Evolutionary conservation across 179 eudicot species (phyloP).

Genomic region (Heliamphora pulchella): DNA sequence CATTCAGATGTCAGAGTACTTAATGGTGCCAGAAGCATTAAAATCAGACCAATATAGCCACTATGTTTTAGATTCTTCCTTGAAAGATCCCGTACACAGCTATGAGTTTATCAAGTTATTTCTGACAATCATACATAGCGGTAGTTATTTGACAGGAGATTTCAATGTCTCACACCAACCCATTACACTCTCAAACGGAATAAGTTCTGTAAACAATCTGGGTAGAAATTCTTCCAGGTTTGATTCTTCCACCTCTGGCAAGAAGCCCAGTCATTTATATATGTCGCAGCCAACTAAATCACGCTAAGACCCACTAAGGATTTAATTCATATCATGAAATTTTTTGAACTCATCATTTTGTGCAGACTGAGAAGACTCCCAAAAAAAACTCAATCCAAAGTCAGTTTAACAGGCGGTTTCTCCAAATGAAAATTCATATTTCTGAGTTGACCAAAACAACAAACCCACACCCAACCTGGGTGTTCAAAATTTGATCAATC

Average conservation of each 20-base stretch:
- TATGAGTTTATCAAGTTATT: background rate
- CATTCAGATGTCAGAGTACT: background rate
- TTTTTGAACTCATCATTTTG: background rate
- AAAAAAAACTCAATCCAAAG: background rate
- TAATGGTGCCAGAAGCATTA: background rate
- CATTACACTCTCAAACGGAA: background rate
- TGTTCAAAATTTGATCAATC: background rate
- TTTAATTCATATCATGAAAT: background rate
- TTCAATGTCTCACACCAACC: conserved; percentile 7
- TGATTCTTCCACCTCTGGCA: no score
- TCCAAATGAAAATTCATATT: background rate
- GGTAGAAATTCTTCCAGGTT: conserved; percentile 6
- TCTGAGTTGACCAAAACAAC: background rate
- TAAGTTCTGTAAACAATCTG: background rate
- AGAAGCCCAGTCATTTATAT: background rate
- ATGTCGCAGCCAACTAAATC: background rate
- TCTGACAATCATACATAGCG: background rate
- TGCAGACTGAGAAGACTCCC: background rate
- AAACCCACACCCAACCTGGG: background rate
- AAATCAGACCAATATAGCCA: background rate
- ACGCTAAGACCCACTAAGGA: background rate
- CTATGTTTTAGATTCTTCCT: background rate
- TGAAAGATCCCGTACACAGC: background rate
- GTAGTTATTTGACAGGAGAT: background rate
- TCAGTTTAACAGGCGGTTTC: background rate